Evolutionary conservation across 129 eudicot genomes (phyloP).

Genomic region (Logfia minima): DNA sequence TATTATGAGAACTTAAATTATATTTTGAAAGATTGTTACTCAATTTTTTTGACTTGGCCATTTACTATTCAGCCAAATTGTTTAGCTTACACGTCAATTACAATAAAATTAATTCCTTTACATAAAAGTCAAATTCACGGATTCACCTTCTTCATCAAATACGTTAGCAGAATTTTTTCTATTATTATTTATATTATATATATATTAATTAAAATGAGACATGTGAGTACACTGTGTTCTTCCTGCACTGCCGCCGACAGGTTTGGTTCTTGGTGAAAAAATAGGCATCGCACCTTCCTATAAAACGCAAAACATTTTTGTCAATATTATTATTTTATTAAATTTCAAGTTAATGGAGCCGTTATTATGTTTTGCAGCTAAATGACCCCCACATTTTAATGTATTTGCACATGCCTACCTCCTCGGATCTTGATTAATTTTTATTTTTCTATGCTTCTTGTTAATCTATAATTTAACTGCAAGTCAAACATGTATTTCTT

Average conservation of each 20-base stretch:
- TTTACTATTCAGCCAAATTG: background rate
- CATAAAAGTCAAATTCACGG: too few species aligned
- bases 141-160: background rate
- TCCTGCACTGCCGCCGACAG: conserved; percentile 29
- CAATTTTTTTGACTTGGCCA: too few species aligned
- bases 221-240: background rate
- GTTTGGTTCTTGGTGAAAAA: conserved; percentile 29
- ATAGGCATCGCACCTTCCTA: conserved; percentile 29
- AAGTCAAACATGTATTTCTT: background rate
- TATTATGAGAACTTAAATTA: background rate
- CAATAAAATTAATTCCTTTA: too few species aligned
- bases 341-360: background rate
- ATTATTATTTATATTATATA: background rate
- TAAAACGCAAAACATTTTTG: conserved; percentile 15
- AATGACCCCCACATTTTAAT: conserved; percentile 1
- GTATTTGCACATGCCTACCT: conserved; percentile 15
- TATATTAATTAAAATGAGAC: background rate
- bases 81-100: background rate
- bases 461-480: background rate
- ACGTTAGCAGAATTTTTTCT: background rate
- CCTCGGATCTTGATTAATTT: background rate
- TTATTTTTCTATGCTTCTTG: background rate
- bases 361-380: conserved; percentile 5
- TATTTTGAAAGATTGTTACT: too few species aligned
- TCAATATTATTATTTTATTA: conserved; percentile 1